phyloP scores from a whole-genome alignment of 441 rosid genomes.

The Capsella rubella region DNA sequence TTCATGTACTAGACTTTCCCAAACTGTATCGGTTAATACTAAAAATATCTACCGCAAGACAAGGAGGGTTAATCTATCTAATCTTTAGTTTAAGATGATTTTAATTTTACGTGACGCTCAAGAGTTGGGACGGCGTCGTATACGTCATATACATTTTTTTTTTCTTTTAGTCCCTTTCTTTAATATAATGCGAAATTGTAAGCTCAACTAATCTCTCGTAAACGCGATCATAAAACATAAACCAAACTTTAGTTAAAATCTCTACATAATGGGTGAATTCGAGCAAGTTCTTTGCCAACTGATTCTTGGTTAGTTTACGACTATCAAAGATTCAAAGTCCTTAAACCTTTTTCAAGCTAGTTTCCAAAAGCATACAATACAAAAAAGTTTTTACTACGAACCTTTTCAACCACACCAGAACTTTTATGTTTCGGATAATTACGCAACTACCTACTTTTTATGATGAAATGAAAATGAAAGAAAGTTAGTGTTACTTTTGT shows the following conservation, averaged over 20 bases:
- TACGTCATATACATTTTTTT: neutral
- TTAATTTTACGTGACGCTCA: conserved; percentile 25
- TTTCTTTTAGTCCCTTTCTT: neutral
- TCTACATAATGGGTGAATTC: neutral
- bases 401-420: conserved; percentile 3
- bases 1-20: neutral
- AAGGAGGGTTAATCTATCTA: too few species aligned
- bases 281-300: neutral
- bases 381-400: neutral
- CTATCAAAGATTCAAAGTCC: neutral
- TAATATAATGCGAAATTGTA: neutral
- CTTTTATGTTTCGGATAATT: conserved; percentile 16
- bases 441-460: conserved; percentile 6
- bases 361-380: neutral
- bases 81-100: too few species aligned
- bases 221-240: neutral
- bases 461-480: conserved; percentile 16
- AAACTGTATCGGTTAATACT: neutral
- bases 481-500: conserved; percentile 15
- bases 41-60: neutral
- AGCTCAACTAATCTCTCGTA: neutral
- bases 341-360: neutral
- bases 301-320: neutral
- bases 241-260: neutral
- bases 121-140: neutral